Evolutionary conservation across 176 grass and related monocot species (phyloP), one percentile per base, ranked within the genome.

Genomic region (Guadua angustifolia): DNA sequence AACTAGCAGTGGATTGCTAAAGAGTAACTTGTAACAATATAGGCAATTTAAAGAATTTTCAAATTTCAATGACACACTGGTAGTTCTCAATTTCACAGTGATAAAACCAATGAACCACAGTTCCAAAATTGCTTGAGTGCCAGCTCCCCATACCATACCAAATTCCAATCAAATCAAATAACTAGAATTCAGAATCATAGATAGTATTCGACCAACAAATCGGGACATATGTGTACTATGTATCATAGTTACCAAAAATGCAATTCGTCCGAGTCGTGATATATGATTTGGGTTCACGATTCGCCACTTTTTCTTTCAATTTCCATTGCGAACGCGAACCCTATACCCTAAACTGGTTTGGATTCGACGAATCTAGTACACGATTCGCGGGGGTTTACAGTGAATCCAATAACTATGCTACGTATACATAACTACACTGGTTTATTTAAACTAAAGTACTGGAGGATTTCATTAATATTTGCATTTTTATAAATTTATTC

Each of bases 21-120:
- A 56, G 53, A 56, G 7, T 56, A n/a, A 56, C 19, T 56, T 56
- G 52, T 56, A 56, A 21, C 0, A 56, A 22, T 59, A 51, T 26
- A 88, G 26, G 16, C 13, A 87, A 68, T 24, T 39, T 50, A 75
- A 75, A 29, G 51, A 45, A 51, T 67, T 33, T 66, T 69, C 39
- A 78, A 62, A 18, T 25, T 17, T 78, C 56, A 45, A 45, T 25
- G 40, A 62, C 19, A 19, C 32, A 74, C 67, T 4, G 35, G 25
- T 66, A 46, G 70, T 75, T 74, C 47, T 56, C 25, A 56, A 73
- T 19, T 15, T 83, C 17, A 53, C 50, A 78, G 66, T 26, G 26
- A 53, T 65, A 83, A 53, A 65, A 42, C 14, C 26, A 79, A 42
- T 66, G 39, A 33, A 59, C 17, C 25, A 69, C 17, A 21, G 35